A percentile compares a stretch with the other conserved stretches of the same genome.
Conservation (phyloP, 345 rosid genomes). For the Acer campestre region DNA sequence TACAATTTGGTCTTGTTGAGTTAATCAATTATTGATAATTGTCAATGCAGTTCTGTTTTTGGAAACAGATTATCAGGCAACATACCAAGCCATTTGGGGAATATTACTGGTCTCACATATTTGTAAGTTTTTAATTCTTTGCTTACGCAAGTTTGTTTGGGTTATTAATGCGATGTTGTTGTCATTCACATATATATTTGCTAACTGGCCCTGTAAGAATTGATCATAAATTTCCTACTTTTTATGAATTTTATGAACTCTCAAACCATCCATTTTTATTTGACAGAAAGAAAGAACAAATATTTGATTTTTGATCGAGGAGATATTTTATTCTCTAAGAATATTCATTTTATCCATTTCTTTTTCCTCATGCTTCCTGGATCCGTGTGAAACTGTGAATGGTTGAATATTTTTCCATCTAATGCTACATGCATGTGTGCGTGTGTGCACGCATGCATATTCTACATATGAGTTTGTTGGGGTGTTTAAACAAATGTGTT, state of each 20-base stretch:
- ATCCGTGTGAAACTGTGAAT: not conserved
- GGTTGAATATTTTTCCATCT: not conserved
- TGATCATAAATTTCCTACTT: not conserved
- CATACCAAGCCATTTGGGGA: conserved; percentile 43
- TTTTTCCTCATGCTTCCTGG: not conserved
- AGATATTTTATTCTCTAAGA: not conserved
- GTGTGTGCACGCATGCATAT: no score
- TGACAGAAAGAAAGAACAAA: not conserved
- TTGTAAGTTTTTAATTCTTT: conserved; percentile 31
- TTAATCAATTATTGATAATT: not conserved
- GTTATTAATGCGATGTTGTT: not conserved
- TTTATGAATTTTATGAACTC: not conserved
- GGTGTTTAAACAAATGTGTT: not conserved
- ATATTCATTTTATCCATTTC: not conserved
- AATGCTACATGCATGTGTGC: not conserved
- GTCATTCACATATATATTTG: not conserved
- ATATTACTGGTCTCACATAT: conserved; percentile 40
- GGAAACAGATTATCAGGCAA: conserved; percentile 47
- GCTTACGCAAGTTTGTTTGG: conserved; percentile 8
- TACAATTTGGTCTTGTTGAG: not conserved
- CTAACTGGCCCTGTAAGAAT: not conserved
- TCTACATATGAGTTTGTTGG: not conserved
- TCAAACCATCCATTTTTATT: not conserved
- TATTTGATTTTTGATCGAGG: not conserved
- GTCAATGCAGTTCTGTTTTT: conserved; percentile 36